Evolutionary conservation across 768 basidiomycete genomes (phyloP).

Genomic region (Pilatotrama ljubarskyi): DNA sequence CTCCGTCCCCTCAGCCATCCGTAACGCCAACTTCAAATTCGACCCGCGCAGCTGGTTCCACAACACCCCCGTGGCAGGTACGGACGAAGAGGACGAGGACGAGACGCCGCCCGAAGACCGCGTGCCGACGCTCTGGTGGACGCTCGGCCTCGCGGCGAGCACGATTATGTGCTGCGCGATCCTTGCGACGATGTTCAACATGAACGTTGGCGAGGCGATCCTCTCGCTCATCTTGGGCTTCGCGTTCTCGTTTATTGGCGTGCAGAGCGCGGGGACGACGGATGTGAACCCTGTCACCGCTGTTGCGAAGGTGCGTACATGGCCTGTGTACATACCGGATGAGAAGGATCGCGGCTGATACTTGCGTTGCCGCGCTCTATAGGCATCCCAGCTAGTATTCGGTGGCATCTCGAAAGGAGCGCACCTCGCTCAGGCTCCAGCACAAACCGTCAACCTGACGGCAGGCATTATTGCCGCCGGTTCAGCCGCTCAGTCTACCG

Average conservation of each 20-base stretch:
- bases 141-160: slow-evolving; percentile 39
- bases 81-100: slow-evolving; percentile 23
- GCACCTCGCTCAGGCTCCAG: slow-evolving; percentile 34
- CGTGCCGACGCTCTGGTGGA: slow-evolving; percentile 59
- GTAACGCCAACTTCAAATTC: slow-evolving; percentile 1
- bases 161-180: slow-evolving; percentile 53
- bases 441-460: slow-evolving; percentile 49
- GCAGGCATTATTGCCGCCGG: slow-evolving; percentile 56
- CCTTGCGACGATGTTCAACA: slow-evolving; percentile 52
- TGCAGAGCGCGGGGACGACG: slow-evolving; percentile 50
- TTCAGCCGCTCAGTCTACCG: slow-evolving; percentile 56
- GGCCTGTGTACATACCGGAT: too few relatives aligned
- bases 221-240: slow-evolving; percentile 60
- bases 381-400: slow-evolving; percentile 62
- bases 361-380: background rate
- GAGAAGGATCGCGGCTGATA: too few relatives aligned
- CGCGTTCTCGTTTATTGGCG: slow-evolving; percentile 67
- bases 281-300: slow-evolving; percentile 64
- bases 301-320: slow-evolving; percentile 44
- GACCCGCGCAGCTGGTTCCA: slow-evolving; percentile 21
- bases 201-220: slow-evolving; percentile 59
- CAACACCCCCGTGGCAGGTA: background rate
- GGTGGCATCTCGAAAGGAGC: slow-evolving; percentile 58
- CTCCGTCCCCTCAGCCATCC: background rate
- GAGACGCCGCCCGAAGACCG: slow-evolving; percentile 48